Percentiles rank a stretch among this genome's conserved stretches.
phyloP scores from a whole-genome alignment of 2,329 filamentous ascomycete species.

The Cadophora gregata region DNA sequence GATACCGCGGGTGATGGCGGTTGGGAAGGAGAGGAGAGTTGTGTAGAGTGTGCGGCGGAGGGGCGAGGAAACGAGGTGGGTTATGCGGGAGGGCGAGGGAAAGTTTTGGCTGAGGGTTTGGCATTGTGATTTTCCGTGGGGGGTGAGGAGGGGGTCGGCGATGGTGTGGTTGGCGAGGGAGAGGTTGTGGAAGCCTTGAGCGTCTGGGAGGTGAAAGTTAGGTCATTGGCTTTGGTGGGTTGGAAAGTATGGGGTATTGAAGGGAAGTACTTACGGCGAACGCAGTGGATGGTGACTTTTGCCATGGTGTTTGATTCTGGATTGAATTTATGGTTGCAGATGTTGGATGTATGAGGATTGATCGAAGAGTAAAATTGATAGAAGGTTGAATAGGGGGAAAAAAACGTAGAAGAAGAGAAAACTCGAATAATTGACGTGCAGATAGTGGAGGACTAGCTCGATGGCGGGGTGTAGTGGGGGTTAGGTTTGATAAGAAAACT shows the following conservation, averaged over 20 bases:
- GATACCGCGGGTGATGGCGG: conserved; percentile 51
- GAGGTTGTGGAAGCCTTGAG: conserved; percentile 84
- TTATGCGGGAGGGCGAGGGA: conserved; percentile 67
- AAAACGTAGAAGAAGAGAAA: background rate
- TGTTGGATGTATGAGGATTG: background rate
- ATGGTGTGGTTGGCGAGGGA: conserved; percentile 70
- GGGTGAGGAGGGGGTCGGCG: conserved; percentile 79
- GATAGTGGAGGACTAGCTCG: background rate
- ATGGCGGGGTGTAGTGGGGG: conserved; percentile 28
- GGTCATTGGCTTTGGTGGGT: background rate
- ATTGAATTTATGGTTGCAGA: background rate
- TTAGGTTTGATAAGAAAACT: conserved; percentile 11
- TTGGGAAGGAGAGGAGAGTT: conserved; percentile 70
- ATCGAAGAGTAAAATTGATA: background rate
- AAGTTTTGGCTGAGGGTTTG: conserved; percentile 65
- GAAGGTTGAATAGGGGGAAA: background rate
- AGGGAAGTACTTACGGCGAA: conserved; percentile 55
- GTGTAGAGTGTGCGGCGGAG: conserved; percentile 84
- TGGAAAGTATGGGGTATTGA: background rate
- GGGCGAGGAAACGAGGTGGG: conserved; percentile 78
- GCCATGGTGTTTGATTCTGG: conserved; percentile 30
- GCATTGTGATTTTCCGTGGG: conserved; percentile 79
- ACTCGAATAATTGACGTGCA: conserved; percentile 1
- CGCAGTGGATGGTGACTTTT: conserved; percentile 61
- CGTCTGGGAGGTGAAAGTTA: conserved; percentile 52